Evolutionary conservation across 768 basidiomycete genomes (phyloP), one percentile per base, ranked within the genome.

Genomic region (Suillus paluster): DNA sequence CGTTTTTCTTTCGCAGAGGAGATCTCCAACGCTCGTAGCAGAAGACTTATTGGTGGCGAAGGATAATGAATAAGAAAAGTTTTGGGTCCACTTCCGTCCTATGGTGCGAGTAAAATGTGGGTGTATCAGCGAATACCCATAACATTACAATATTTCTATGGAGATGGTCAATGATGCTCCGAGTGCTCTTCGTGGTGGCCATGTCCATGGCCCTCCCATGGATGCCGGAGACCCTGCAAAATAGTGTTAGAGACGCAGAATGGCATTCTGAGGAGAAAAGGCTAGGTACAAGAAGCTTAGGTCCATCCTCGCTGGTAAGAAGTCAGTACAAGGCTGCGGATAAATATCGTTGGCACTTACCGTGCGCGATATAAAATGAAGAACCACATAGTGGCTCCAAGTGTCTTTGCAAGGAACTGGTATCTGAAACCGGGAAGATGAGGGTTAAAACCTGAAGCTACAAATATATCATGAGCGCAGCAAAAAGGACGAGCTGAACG

Each of bases 321-420:
- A 62, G 50, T 9, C n/a, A 56, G 23, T 2, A 27, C 54, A 33
- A 54, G 60, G 14, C 50, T 60, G 53, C 21, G 39, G 17, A 45
- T 50, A 23, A 21, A 41, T 36, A 46, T 53, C 33, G 39, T 33
- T 50, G n/a, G 27, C 52, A 82, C 90, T 71, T 70, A 97, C 95
- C 94, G 83, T 66, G 92, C 90, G 60, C 95, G 88, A 78, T 96
- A 97, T 82, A 97, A 97, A 73, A 97, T 95, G 82, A 95, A 97
- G 86, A 97, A 97, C 95, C 95, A 97, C 95, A 97, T 97, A 27
- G 88, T 85, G 38, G 95, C 95, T 54, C 95, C 95, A 49, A 97
- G 80, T 63, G 86, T 87, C 77, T 95, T 95, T 30, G 91, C 85
- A 34, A 96, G 82, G 74, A 94, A 86, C 62, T 84, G 85, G 76